These are phyloP conservation scores for Lentinula lateritia DNA, from an alignment of 768 basidiomycete genomes.

Conservation along the genomic window DNA sequence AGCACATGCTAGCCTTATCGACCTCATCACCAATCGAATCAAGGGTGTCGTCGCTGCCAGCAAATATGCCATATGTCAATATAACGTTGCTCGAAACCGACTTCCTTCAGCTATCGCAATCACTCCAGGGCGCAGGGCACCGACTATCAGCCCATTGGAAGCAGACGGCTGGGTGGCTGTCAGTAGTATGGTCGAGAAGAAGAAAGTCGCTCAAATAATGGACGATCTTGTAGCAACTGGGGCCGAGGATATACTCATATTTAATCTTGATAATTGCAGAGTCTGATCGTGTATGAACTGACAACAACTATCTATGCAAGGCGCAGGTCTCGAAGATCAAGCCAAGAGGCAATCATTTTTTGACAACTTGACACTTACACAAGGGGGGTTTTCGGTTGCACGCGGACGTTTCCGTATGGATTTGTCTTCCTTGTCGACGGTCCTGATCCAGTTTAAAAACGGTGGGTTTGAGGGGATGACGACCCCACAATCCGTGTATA, in stretches of 20 bases:
- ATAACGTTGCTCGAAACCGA: constrained; percentile 73
- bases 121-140: constrained; percentile 86
- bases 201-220: constrained; percentile 76
- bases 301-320: too few species aligned
- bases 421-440: too few species aligned
- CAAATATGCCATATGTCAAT: constrained; percentile 86
- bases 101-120: constrained; percentile 59
- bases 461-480: too few species aligned
- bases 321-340: too few species aligned
- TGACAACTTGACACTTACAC: too few species aligned
- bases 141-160: constrained; percentile 84
- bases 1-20: constrained; percentile 60
- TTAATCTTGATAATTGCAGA: constrained; percentile 90
- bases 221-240: constrained; percentile 78
- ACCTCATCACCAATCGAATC: constrained; percentile 80
- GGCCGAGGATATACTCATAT: constrained; percentile 87
- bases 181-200: constrained; percentile 89
- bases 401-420: too few species aligned
- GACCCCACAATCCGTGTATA: too few species aligned
- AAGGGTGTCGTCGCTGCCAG: constrained; percentile 86
- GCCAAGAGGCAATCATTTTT: too few species aligned
- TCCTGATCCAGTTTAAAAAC: too few species aligned
- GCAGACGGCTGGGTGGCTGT: constrained; percentile 87
- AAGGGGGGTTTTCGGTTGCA: too few species aligned
- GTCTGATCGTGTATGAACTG: constrained; percentile 38